Conservation (phyloP, 1,139 yeast species). For the Taphrina sp. region DNA sequence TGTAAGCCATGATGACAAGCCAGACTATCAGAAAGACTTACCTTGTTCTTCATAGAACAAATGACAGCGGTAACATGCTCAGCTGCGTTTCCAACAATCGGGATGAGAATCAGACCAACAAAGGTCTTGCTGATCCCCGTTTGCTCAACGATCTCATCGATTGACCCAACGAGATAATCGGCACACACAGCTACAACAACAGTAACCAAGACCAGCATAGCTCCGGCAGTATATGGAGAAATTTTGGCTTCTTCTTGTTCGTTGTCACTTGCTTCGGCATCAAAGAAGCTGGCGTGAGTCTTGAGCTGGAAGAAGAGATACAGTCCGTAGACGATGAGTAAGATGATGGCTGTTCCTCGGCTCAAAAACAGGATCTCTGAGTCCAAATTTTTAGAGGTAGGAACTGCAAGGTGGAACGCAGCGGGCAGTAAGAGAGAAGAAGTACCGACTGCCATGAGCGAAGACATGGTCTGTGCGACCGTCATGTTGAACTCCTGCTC, state of each 20-base stretch:
- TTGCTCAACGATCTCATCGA: constrained; percentile 77
- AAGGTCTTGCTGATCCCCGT: constrained; percentile 91
- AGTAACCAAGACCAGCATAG: constrained; percentile 60
- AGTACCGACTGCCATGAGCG: constrained; percentile 86
- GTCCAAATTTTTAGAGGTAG: constrained; percentile 43
- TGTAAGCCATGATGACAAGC: too few species aligned
- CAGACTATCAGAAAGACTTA: too few species aligned
- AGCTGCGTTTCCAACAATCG: constrained; percentile 98
- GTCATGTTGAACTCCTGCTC: constrained; percentile 92
- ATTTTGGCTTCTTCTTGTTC: constrained; percentile 31
- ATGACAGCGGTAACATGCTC: constrained; percentile 96
- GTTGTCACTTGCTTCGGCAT: constrained; percentile 41
- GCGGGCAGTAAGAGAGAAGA: constrained; percentile 91
- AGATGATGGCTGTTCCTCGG: constrained; percentile 81
- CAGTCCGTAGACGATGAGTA: constrained; percentile 70
- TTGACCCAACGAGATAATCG: constrained; percentile 87
- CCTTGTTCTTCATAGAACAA: constrained; percentile 88
- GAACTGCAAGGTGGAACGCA: constrained; percentile 82
- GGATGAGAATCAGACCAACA: constrained; percentile 87
- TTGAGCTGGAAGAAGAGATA: constrained; percentile 83
- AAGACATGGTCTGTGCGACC: constrained; percentile 96
- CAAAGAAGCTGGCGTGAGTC: constrained; percentile 65
- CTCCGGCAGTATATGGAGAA: constrained; percentile 40
- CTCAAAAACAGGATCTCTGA: constrained; percentile 69
- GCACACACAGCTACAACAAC: constrained; percentile 84